Evolutionary conservation across 352 stramenopile genomes (phyloP).

Genomic region (Phytophthora uliginosa): DNA sequence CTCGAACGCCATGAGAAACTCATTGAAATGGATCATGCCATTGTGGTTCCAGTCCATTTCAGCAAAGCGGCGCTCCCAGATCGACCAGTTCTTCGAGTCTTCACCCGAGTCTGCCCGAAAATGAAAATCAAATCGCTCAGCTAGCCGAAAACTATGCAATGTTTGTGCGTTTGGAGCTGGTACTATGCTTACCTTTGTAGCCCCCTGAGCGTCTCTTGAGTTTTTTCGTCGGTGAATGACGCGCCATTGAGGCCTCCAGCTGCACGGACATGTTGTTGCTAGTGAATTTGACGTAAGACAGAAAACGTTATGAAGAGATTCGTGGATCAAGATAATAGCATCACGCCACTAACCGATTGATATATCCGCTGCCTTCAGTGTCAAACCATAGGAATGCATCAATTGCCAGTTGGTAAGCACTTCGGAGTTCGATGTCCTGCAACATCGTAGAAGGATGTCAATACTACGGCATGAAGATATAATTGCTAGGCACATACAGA

Average conservation of each 20-base stretch:
- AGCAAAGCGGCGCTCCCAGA: constrained; percentile 80
- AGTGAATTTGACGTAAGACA: neutral
- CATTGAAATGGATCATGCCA: constrained; percentile 86
- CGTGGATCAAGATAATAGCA: neutral
- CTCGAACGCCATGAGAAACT: constrained; percentile 88
- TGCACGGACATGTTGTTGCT: constrained; percentile 61
- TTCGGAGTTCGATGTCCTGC: constrained; percentile 76
- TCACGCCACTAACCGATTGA: constrained; percentile 52
- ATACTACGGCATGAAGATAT: neutral
- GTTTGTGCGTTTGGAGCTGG: neutral
- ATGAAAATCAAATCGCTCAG: neutral
- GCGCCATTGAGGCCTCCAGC: constrained; percentile 58
- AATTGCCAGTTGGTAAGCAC: constrained; percentile 76
- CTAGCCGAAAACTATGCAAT: neutral
- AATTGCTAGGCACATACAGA: neutral
- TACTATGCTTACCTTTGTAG: constrained; percentile 9
- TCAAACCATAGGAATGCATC: constrained; percentile 88
- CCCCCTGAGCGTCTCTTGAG: constrained; percentile 7
- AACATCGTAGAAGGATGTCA: neutral
- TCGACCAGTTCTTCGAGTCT: constrained; percentile 61
- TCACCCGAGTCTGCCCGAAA: constrained; percentile 33
- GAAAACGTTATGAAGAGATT: neutral
- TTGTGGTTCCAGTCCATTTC: constrained; percentile 91
- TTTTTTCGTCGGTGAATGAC: constrained; percentile 81
- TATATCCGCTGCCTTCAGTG: constrained; percentile 68